phyloP scores from a whole-genome alignment of 257 asterid species.

The Solanum chiquidenum region DNA sequence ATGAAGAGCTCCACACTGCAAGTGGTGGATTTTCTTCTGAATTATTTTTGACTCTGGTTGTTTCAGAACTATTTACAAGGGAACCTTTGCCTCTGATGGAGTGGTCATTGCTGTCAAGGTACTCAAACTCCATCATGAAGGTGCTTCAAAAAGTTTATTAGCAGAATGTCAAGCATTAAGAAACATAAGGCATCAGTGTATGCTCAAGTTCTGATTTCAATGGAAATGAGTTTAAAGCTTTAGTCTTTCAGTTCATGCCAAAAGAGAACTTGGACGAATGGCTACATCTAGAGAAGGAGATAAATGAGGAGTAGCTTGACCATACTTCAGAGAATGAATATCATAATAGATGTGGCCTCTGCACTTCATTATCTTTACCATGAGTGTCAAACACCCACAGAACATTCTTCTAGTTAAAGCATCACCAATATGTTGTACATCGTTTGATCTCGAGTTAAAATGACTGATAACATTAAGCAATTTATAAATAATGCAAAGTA shows the following conservation, averaged over 20 bases:
- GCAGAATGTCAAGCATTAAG: constrained; percentile 40
- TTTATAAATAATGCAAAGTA: neutral
- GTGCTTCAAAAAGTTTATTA: constrained; percentile 37
- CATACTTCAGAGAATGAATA: neutral
- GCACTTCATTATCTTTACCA: constrained; percentile 39
- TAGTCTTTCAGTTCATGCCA: too few species aligned
- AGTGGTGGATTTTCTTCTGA: constrained; percentile 24
- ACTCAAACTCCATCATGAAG: constrained; percentile 23
- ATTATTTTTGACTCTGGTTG: constrained; percentile 26
- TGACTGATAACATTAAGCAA: neutral
- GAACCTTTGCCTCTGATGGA: constrained; percentile 20
- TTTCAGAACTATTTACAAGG: constrained; percentile 32
- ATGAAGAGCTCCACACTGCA: constrained; percentile 24
- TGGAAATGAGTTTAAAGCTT: too few species aligned
- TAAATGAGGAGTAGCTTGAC: too few species aligned
- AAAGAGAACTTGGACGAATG: neutral
- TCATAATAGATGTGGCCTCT: constrained; percentile 32
- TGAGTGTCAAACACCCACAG: constrained; percentile 24
- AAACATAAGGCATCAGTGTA: constrained; percentile 18
- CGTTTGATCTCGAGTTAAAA: neutral
- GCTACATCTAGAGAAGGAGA: too few species aligned
- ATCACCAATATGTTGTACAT: neutral
- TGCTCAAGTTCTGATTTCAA: too few species aligned
- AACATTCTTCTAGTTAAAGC: constrained; percentile 24
- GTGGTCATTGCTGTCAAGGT: constrained; percentile 30